Percentiles rank a stretch among this genome's conserved stretches.
phyloP scores from a whole-genome alignment of 768 basidiomycete genomes.

The Lentinus tigrinus region DNA sequence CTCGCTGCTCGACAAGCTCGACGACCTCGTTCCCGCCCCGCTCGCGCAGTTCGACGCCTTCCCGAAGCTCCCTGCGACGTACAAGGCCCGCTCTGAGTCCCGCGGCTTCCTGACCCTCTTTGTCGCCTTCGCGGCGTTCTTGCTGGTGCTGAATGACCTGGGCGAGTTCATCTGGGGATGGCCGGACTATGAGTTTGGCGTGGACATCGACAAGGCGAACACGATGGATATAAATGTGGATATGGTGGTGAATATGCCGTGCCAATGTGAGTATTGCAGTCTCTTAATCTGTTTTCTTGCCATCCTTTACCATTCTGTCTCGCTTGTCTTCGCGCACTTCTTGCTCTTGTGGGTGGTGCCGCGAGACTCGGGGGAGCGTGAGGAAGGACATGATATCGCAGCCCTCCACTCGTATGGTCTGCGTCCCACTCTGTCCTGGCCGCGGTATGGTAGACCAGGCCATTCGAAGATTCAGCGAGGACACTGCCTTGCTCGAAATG shows the following conservation, averaged over 20 bases:
- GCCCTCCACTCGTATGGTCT: too few relatives aligned
- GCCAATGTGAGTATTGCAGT: constrained; percentile 65
- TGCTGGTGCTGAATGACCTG: constrained; percentile 85
- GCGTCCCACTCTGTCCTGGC: too few relatives aligned
- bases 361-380: too few relatives aligned
- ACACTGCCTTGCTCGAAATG: too few relatives aligned
- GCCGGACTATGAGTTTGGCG: constrained; percentile 85
- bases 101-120: constrained; percentile 81
- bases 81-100: constrained; percentile 75
- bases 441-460: too few relatives aligned
- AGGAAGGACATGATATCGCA: too few relatives aligned
- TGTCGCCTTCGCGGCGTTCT: constrained; percentile 60
- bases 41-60: constrained; percentile 83
- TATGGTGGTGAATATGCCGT: constrained; percentile 90
- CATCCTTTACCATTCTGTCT: too few relatives aligned
- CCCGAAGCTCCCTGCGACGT: constrained; percentile 79
- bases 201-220: constrained; percentile 62
- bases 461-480: too few relatives aligned
- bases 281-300: too few relatives aligned
- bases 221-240: constrained; percentile 89
- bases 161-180: constrained; percentile 94
- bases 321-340: too few relatives aligned
- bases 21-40: constrained; percentile 60
- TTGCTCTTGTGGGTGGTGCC: too few relatives aligned
- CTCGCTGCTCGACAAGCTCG: constrained; percentile 58